Evolutionary conservation across 306 rosid genomes (phyloP), one percentile per base, ranked within the genome.

Genomic region (Lathyrus aphaca): DNA sequence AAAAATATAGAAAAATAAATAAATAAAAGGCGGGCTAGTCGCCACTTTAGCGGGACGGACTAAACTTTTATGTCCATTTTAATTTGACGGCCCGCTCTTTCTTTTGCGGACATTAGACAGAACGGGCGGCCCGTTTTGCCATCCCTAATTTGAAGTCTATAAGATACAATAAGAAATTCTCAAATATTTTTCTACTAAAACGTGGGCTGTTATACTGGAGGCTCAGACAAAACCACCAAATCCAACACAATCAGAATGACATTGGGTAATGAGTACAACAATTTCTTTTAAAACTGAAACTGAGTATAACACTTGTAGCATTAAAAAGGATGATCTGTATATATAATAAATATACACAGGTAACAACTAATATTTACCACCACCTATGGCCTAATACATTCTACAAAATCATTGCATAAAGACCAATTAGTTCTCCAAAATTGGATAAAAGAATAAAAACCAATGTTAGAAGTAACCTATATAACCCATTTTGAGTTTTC

Each of bases 381-480:
- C 64, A 49, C 68, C 78, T 69, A 49, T 42, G 62, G 64, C 65
- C 73, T 73, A 67, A 71, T 63, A 71, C 81, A 78, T 72, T 75
- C 72, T 74, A 30, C 56, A 64, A 80, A 77, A 48, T 27, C 63
- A 71, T 40, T 71, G 57, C 64, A 50, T 61, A 69, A 10, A 43
- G 56, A 71, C 64, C 74, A 68, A 54, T 69, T 50, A 66, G 45
- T 59, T 55, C 53, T 48, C 65, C 79, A 78, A 81, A 78, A 81
- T 57, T 84, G 79, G 85, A 72, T 71, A 35, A 75, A 81, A 75
- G 79, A 82, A 75, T 78, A 74, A 72, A 62, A 80, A 65, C 53
- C 73, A 79, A 82, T 65, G 77, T 29, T 72, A 68, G 49, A 62
- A 71, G 44, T 66, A 61, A 67, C 74, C 71, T 68, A 62, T 40